These are phyloP conservation scores for Cetradonia linearis DNA, from an alignment of 495 filamentous ascomycete species.

Conservation along the genomic window DNA sequence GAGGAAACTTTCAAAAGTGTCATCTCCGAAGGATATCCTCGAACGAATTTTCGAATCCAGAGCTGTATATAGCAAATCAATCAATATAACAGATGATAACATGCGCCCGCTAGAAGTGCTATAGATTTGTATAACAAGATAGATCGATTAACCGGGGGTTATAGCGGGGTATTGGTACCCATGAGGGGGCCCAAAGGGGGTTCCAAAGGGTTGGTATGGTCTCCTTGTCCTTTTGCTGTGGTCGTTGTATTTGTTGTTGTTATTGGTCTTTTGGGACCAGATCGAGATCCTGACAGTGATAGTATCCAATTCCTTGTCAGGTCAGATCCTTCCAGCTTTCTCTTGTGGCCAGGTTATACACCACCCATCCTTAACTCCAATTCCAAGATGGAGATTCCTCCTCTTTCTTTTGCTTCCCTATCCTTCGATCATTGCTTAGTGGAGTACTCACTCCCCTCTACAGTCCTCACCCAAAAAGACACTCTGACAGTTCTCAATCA, in stretches of 20 bases:
- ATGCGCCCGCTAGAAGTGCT: slow-evolving; percentile 19
- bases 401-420: neutral
- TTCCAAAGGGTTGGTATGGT: neutral
- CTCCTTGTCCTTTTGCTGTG: neutral
- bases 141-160: neutral
- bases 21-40: slow-evolving; percentile 18
- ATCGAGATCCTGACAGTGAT: neutral
- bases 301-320: neutral
- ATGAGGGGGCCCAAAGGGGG: neutral
- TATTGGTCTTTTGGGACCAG: neutral
- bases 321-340: neutral
- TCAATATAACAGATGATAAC: slow-evolving; percentile 2
- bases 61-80: neutral
- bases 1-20: slow-evolving; percentile 18
- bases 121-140: slow-evolving; percentile 1
- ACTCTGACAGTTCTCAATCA: slow-evolving; percentile 74
- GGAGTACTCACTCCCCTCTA: slow-evolving; percentile 3
- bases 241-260: neutral
- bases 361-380: neutral
- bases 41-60: neutral
- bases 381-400: neutral
- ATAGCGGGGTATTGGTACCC: neutral
- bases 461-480: slow-evolving; percentile 43
- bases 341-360: neutral
- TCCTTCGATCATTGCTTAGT: neutral